Conservation (phyloP, 495 filamentous ascomycete species). For the Penicillium chermesinum region DNA sequence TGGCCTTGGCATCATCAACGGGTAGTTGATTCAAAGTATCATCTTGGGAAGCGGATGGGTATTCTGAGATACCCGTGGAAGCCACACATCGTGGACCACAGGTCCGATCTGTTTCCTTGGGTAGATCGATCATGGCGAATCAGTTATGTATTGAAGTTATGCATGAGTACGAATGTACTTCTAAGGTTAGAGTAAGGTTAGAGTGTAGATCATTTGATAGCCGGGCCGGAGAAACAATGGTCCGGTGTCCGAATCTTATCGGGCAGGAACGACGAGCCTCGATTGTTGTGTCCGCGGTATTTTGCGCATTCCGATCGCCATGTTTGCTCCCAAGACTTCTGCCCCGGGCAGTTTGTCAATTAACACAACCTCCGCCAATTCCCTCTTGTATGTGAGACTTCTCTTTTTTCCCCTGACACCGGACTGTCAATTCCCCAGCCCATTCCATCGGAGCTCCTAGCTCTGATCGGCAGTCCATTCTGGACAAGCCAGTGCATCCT, state of each 20-base stretch:
- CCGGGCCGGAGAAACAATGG: conserved; percentile 15
- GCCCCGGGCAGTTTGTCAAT: conserved; percentile 59
- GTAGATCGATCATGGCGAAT: too few relatives aligned
- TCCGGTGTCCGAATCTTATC: conserved; percentile 24
- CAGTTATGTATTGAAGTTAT: too few relatives aligned
- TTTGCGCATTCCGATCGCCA: conserved; percentile 18
- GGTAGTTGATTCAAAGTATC: neutral
- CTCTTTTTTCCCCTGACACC: too few relatives aligned
- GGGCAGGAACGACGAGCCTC: conserved; percentile 2
- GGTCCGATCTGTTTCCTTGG: too few relatives aligned
- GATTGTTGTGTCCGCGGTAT: conserved; percentile 3
- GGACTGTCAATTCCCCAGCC: neutral
- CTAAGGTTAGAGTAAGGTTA: too few relatives aligned
- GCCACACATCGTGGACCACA: conserved; percentile 23
- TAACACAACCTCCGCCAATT: conserved; percentile 69
- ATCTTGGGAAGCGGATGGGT: neutral
- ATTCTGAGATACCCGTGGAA: conserved; percentile 12
- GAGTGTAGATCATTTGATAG: neutral
- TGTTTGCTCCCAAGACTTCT: conserved; percentile 61
- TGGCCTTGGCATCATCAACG: neutral
- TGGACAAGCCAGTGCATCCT: too few relatives aligned
- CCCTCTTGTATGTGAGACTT: conserved; percentile 68
- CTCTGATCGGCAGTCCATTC: too few relatives aligned
- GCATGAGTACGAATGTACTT: too few relatives aligned
- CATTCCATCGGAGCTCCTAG: too few relatives aligned